Conservation (phyloP, 116 monocot genomes). For the Papilionanthe hybrid region DNA sequence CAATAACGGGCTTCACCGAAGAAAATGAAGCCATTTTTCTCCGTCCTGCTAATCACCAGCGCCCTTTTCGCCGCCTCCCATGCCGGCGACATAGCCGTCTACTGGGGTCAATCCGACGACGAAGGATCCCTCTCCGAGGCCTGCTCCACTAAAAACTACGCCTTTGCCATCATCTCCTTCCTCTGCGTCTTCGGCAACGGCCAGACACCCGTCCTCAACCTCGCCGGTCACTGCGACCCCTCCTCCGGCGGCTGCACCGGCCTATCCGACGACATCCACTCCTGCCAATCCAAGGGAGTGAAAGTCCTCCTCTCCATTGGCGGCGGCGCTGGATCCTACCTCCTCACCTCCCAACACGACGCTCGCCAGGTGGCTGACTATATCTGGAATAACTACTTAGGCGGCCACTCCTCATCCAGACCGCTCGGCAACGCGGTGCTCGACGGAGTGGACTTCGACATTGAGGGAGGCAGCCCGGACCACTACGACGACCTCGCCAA, state of each 20-base stretch:
- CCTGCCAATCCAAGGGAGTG: constrained; percentile 5
- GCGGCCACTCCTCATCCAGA: neutral
- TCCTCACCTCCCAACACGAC: neutral
- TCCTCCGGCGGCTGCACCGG: constrained; percentile 4
- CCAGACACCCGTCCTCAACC: constrained; percentile 47
- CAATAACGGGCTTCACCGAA: too few species aligned
- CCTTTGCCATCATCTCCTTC: constrained; percentile 47
- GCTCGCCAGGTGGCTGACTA: constrained; percentile 1
- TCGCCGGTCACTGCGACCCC: constrained; percentile 67
- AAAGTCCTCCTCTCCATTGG: constrained; percentile 13
- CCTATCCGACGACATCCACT: constrained; percentile 4
- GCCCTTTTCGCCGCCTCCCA: neutral
- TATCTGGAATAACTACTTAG: constrained; percentile 10
- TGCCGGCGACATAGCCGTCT: constrained; percentile 58
- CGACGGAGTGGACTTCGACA: constrained; percentile 10
- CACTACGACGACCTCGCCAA: constrained; percentile 15
- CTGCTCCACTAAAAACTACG: constrained; percentile 53
- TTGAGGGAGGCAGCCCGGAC: constrained; percentile 6
- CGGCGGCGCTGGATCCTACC: constrained; percentile 8
- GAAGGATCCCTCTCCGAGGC: constrained; percentile 57
- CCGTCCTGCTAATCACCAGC: neutral
- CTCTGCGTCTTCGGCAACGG: constrained; percentile 58
- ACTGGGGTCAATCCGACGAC: constrained; percentile 71
- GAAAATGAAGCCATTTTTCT: neutral
- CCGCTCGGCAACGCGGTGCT: constrained; percentile 5